Conservation (phyloP, 2,329 filamentous ascomycete species). For the Ophiostoma himal-ulmi region DNA sequence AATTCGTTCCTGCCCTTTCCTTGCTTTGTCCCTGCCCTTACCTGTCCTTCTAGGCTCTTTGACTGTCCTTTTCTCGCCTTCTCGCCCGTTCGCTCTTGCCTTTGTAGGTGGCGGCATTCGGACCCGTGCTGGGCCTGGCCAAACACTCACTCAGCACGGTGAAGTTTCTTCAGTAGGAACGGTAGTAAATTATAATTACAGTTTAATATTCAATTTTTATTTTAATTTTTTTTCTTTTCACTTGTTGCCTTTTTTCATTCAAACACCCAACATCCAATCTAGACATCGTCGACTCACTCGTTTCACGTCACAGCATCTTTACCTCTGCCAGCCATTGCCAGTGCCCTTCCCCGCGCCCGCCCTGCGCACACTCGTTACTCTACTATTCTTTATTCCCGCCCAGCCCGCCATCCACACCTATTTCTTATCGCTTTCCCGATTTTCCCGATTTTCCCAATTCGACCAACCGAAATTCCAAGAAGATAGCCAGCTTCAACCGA, state of each 20-base stretch:
- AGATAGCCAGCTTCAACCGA: background rate
- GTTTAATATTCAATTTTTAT: background rate
- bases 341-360: background rate
- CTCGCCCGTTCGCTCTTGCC: constrained; percentile 13
- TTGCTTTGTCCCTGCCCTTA: background rate
- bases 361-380: background rate
- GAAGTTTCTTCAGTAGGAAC: background rate
- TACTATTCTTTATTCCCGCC: background rate
- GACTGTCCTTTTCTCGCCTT: background rate
- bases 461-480: background rate
- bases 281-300: constrained; percentile 4
- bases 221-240: background rate
- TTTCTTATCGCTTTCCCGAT: constrained; percentile 8
- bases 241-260: background rate
- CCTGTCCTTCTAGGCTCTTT: background rate
- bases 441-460: background rate
- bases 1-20: background rate
- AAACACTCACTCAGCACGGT: background rate
- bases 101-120: background rate
- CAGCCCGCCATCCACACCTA: background rate
- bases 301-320: background rate
- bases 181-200: background rate
- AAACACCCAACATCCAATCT: background rate
- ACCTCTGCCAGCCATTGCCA: background rate
- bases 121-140: background rate